phyloP scores from a whole-genome alignment of 306 rosid genomes.

The Dalbergia oliveri region DNA sequence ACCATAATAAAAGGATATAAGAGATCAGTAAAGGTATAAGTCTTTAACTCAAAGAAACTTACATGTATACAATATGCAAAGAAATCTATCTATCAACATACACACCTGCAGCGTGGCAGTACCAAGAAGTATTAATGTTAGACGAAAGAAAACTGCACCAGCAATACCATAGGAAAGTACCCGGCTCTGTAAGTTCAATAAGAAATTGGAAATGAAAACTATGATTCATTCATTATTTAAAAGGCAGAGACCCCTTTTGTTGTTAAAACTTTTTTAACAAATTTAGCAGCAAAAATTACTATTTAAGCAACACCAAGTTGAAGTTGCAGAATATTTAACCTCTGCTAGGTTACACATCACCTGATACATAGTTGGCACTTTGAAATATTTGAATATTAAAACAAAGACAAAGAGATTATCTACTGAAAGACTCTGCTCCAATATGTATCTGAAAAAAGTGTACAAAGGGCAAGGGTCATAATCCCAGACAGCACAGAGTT shows the following conservation, averaged over 20 bases:
- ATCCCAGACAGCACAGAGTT: slow-evolving; percentile 23
- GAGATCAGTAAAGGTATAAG: slow-evolving; percentile 34
- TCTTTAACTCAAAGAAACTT: not conserved
- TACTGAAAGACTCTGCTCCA: slow-evolving; percentile 98
- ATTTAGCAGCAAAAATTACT: not conserved
- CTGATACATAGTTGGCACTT: slow-evolving; percentile 89
- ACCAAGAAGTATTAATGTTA: slow-evolving; percentile 82
- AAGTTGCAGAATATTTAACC: slow-evolving; percentile 4
- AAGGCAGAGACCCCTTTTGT: not conserved
- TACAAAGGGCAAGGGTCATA: slow-evolving; percentile 34
- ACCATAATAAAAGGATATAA: slow-evolving; percentile 43
- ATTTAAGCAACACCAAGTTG: slow-evolving; percentile 27
- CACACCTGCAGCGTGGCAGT: slow-evolving; percentile 84
- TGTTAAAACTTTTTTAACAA: slow-evolving; percentile 7
- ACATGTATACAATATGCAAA: slow-evolving; percentile 23
- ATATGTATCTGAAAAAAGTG: slow-evolving; percentile 67
- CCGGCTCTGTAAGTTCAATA: slow-evolving; percentile 67
- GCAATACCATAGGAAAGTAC: slow-evolving; percentile 96
- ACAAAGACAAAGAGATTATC: slow-evolving; percentile 96
- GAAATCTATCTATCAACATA: slow-evolving; percentile 4
- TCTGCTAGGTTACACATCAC: slow-evolving; percentile 50
- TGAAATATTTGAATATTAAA: slow-evolving; percentile 87
- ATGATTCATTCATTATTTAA: slow-evolving; percentile 31
- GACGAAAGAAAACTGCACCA: slow-evolving; percentile 87
- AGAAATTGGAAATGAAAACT: slow-evolving; percentile 36